These are phyloP conservation scores for Uronychia setigera DNA, from an alignment of 73 alveolate genomes.

Conservation along the genomic window DNA sequence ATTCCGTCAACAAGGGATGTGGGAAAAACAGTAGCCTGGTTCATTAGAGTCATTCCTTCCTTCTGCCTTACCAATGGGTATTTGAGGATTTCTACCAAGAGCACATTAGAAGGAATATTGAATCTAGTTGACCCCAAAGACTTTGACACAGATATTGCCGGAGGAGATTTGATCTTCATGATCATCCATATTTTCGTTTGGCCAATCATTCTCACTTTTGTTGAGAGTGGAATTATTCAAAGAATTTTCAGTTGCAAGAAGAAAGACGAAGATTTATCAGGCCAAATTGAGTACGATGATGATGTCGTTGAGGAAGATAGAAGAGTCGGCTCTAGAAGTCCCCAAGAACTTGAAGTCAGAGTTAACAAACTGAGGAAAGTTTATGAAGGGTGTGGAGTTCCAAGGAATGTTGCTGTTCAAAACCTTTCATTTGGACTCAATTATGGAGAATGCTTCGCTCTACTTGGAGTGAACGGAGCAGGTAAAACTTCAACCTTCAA, in stretches of 20 bases:
- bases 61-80: conserved; percentile 71
- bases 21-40: conserved; percentile 59
- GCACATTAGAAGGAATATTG: conserved; percentile 16
- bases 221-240: conserved; percentile 36
- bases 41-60: conserved; percentile 73
- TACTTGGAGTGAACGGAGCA: conserved; percentile 90
- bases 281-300: too few species aligned
- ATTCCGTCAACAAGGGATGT: conserved; percentile 63
- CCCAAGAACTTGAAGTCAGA: conserved; percentile 60
- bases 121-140: conserved; percentile 12
- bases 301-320: conserved; percentile 59
- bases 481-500: conserved; percentile 83
- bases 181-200: conserved; percentile 27
- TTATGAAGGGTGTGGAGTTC: conserved; percentile 73
- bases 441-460: conserved; percentile 86
- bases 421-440: conserved; percentile 83
- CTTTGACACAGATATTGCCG: conserved; percentile 54
- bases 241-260: too few species aligned
- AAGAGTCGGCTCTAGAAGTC: conserved; percentile 26
- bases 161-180: conserved; percentile 63
- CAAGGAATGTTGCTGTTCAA: conserved; percentile 91
- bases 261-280: too few species aligned
- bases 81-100: conserved; percentile 46
- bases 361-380: conserved; percentile 74
- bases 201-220: conserved; percentile 5